phyloP scores from a whole-genome alignment of 768 basidiomycete species.

The Collybiopsis confluens region DNA sequence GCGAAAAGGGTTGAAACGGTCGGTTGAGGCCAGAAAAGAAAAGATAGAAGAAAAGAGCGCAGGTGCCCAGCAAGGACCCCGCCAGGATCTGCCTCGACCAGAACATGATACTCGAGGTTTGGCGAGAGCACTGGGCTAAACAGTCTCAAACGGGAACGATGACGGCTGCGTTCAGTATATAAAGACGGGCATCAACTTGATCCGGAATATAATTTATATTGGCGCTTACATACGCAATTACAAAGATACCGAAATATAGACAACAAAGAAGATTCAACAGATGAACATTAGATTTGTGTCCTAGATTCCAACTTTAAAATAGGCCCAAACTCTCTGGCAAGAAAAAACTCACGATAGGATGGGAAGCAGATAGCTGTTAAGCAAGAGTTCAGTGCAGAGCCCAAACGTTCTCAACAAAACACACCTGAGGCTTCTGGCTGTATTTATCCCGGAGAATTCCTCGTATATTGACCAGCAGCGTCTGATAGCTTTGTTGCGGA shows the following conservation, averaged over 20 bases:
- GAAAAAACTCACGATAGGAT: slow-evolving; percentile 30
- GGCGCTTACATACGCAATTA: too few species aligned
- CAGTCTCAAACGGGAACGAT: too few species aligned
- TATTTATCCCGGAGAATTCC: slow-evolving; percentile 42
- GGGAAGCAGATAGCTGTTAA: slow-evolving; percentile 36
- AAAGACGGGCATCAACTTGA: too few species aligned
- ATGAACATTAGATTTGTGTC: slow-evolving; percentile 38
- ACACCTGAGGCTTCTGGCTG: slow-evolving; percentile 57
- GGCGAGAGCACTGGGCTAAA: too few species aligned
- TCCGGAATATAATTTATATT: too few species aligned
- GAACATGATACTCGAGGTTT: not conserved
- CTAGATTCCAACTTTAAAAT: slow-evolving; percentile 11
- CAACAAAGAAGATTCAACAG: not conserved
- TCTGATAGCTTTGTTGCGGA: slow-evolving; percentile 47
- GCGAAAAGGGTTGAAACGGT: not conserved
- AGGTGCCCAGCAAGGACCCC: not conserved
- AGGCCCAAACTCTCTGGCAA: too few species aligned
- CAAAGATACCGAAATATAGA: too few species aligned
- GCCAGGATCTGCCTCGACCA: not conserved
- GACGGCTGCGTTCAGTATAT: too few species aligned
- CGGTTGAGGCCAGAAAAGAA: not conserved
- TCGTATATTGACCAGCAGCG: slow-evolving; percentile 41
- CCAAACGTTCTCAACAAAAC: too few species aligned
- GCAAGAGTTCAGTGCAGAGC: too few species aligned
- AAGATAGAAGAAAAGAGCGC: not conserved